phyloP scores from a whole-genome alignment of 306 rosid genomes.

The Cicer judaicum region DNA sequence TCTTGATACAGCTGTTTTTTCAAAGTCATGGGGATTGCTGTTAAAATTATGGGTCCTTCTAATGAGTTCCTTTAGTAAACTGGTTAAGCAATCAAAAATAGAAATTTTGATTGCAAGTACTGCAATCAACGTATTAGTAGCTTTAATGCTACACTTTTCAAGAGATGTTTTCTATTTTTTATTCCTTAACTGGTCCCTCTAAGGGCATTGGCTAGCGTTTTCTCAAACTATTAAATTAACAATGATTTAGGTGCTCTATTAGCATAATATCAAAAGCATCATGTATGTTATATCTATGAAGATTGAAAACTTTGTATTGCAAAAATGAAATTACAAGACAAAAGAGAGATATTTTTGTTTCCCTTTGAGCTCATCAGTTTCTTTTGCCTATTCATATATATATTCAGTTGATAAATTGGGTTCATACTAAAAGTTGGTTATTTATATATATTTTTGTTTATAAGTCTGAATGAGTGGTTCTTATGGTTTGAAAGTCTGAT shows the following conservation, averaged over 20 bases:
- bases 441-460: not conserved
- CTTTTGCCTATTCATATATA: conserved; percentile 11
- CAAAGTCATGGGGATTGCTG: not conserved
- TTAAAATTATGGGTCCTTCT: not conserved
- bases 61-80: not conserved
- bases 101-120: not conserved
- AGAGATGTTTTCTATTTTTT: not conserved
- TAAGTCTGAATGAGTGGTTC: conserved; percentile 3
- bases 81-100: not conserved
- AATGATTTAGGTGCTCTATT: conserved; percentile 33
- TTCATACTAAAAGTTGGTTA: conserved; percentile 2
- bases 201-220: not conserved
- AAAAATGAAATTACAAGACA: not conserved
- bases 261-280: conserved; percentile 8
- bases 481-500: not conserved
- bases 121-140: not conserved
- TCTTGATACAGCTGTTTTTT: not conserved
- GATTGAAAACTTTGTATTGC: not conserved
- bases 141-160: not conserved
- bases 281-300: conserved; percentile 4
- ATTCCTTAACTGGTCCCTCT: not conserved
- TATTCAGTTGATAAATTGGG: conserved; percentile 4
- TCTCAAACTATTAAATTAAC: not conserved
- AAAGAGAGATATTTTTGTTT: not conserved
- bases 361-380: conserved; percentile 3